A percentile compares a stretch with the other conserved stretches of the same genome.
phyloP scores from a whole-genome alignment of 225 moss, liverwort and hornwort genomes.

The Neckera pumila region DNA sequence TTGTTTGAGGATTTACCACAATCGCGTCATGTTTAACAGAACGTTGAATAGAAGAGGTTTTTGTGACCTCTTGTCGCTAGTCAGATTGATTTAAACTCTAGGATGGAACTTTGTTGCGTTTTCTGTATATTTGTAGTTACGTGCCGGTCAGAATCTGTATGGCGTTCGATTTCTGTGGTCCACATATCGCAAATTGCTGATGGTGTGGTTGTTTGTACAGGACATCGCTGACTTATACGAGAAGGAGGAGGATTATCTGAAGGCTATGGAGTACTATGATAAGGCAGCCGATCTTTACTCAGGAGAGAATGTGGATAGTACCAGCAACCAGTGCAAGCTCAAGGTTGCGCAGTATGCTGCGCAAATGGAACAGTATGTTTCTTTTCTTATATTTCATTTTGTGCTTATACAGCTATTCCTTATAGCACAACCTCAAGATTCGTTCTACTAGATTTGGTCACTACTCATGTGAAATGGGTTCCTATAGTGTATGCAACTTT shows the following conservation, averaged over 20 bases:
- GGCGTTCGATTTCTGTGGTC: neutral
- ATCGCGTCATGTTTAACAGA: neutral
- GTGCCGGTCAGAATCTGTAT: neutral
- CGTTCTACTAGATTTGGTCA: neutral
- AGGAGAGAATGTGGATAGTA: conserved; percentile 88
- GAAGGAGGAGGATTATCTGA: conserved; percentile 77
- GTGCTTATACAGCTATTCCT: neutral
- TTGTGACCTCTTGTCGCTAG: neutral
- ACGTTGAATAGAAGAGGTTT: neutral
- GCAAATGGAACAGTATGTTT: conserved; percentile 79
- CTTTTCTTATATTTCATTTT: neutral
- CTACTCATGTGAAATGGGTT: neutral
- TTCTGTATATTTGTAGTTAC: neutral
- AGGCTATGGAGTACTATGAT: conserved; percentile 89
- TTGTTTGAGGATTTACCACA: neutral
- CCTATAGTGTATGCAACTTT: neutral
- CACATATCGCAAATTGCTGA: neutral
- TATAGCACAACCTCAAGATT: neutral
- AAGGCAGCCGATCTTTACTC: conserved; percentile 97
- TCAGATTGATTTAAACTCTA: neutral
- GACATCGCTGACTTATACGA: conserved; percentile 95
- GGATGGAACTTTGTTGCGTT: neutral
- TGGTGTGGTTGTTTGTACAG: conserved; percentile 16
- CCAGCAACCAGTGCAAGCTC: conserved; percentile 95
- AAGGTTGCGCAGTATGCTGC: conserved; percentile 98